Percentiles rank a stretch among this genome's conserved stretches.
Evolutionary conservation across 345 rosid genomes (phyloP).

Genomic region (Mallotus nudiflorus): DNA sequence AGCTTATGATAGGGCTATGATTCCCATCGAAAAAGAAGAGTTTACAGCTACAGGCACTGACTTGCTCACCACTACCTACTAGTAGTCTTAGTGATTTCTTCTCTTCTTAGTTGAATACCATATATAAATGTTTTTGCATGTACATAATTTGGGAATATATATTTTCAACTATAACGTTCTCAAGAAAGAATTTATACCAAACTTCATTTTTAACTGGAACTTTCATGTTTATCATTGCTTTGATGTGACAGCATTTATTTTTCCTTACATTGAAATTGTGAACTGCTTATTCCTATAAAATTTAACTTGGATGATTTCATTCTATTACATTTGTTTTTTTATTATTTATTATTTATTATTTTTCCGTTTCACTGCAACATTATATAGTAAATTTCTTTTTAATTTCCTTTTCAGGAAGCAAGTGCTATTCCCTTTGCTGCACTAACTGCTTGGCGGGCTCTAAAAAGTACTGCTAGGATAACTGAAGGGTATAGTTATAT

Average conservation of each 20-base stretch:
- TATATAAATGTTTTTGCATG: neutral
- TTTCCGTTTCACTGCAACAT: neutral
- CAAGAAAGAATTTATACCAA: neutral
- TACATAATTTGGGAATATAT: neutral
- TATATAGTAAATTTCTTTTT: slow-evolving; percentile 13
- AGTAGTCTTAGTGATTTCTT: neutral
- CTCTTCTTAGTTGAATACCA: neutral
- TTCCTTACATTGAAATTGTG: neutral
- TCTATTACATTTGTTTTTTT: neutral
- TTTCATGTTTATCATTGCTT: neutral
- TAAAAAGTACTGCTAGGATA: slow-evolving; percentile 84
- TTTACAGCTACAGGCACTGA: too few species aligned
- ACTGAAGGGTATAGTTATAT: slow-evolving; percentile 67
- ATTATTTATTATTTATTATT: too few species aligned
- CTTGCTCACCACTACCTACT: too few species aligned
- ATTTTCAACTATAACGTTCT: neutral
- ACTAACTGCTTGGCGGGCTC: slow-evolving; percentile 95
- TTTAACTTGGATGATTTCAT: neutral
- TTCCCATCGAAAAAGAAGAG: too few species aligned
- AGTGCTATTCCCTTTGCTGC: slow-evolving; percentile 95
- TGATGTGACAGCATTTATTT: neutral
- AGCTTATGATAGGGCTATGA: too few species aligned
- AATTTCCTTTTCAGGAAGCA: slow-evolving; percentile 62
- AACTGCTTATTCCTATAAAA: neutral
- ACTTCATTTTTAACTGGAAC: neutral